Evolutionary conservation across 768 basidiomycete species (phyloP).

Genomic region (Jaapia argillacea): DNA sequence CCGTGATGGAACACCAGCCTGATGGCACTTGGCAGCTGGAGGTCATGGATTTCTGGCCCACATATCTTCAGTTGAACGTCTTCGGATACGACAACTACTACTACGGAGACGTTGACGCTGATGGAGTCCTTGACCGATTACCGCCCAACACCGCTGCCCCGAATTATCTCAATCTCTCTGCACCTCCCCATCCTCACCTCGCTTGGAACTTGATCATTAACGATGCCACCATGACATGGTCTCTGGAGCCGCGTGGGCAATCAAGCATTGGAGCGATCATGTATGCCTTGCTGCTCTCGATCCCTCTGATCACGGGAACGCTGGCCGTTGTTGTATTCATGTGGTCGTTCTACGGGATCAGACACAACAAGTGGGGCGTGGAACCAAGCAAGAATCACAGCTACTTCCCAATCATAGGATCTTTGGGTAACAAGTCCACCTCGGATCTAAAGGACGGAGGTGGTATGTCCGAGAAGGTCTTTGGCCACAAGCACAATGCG

Average conservation of each 20-base stretch:
- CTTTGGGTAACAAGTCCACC: constrained; percentile 52
- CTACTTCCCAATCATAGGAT: constrained; percentile 85
- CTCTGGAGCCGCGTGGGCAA: constrained; percentile 72
- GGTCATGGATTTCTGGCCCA: constrained; percentile 87
- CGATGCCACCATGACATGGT: constrained; percentile 70
- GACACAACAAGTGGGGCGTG: constrained; percentile 86
- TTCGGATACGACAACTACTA: constrained; percentile 88
- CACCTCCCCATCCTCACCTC: constrained; percentile 79
- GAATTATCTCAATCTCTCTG: constrained; percentile 87
- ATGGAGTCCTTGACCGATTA: constrained; percentile 83
- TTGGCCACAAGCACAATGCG: constrained; percentile 48
- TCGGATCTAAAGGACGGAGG: constrained; percentile 58
- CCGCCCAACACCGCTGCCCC: constrained; percentile 81
- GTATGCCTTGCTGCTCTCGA: constrained; percentile 72
- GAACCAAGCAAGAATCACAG: constrained; percentile 58
- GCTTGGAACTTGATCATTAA: constrained; percentile 81
- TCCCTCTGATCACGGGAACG: constrained; percentile 79
- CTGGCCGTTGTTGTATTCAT: constrained; percentile 83
- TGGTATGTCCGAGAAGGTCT: constrained; percentile 61
- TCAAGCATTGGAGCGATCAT: constrained; percentile 77
- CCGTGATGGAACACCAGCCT: constrained; percentile 53
- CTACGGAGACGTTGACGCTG: constrained; percentile 84
- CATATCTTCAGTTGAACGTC: constrained; percentile 83
- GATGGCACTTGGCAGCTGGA: constrained; percentile 77
- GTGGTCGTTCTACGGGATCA: constrained; percentile 96